A percentile compares a stretch with the other conserved stretches of the same genome.
Evolutionary conservation across 2,329 filamentous ascomycete species (phyloP).

Genomic region (Fusarium domesticum): DNA sequence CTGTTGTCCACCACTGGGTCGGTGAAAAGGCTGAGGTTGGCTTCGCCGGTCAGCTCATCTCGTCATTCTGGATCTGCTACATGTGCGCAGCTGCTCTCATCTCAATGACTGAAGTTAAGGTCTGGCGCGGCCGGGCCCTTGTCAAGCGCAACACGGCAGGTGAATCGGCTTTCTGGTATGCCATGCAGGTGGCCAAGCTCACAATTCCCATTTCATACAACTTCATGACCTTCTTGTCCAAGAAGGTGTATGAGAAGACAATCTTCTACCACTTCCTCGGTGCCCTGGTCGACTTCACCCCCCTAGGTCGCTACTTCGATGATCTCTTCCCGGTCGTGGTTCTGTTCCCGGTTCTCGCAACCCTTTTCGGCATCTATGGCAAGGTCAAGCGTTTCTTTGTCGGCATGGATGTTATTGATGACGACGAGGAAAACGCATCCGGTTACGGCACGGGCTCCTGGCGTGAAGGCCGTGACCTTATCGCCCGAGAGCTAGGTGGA

Average conservation of each 20-base stretch:
- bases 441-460: slow-evolving; percentile 77
- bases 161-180: slow-evolving; percentile 95
- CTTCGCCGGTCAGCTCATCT: slow-evolving; percentile 80
- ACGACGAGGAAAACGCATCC: slow-evolving; percentile 62
- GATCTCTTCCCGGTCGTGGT: slow-evolving; percentile 86
- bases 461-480: slow-evolving; percentile 87
- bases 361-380: slow-evolving; percentile 85
- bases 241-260: slow-evolving; percentile 68
- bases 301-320: slow-evolving; percentile 79
- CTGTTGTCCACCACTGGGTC: slow-evolving; percentile 71
- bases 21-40: slow-evolving; percentile 72
- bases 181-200: slow-evolving; percentile 85
- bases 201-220: slow-evolving; percentile 94
- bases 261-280: slow-evolving; percentile 88
- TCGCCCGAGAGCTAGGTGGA: slow-evolving; percentile 78
- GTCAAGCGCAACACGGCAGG: slow-evolving; percentile 88
- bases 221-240: slow-evolving; percentile 85
- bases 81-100: slow-evolving; percentile 90
- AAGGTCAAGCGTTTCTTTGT: slow-evolving; percentile 78
- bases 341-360: slow-evolving; percentile 78
- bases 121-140: slow-evolving; percentile 94
- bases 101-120: slow-evolving; percentile 87
- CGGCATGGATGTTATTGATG: slow-evolving; percentile 69
- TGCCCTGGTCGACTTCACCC: slow-evolving; percentile 75
- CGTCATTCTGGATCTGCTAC: slow-evolving; percentile 87